Conservation (phyloP, 345 rosid species). For the Aurinia saxatilis region DNA sequence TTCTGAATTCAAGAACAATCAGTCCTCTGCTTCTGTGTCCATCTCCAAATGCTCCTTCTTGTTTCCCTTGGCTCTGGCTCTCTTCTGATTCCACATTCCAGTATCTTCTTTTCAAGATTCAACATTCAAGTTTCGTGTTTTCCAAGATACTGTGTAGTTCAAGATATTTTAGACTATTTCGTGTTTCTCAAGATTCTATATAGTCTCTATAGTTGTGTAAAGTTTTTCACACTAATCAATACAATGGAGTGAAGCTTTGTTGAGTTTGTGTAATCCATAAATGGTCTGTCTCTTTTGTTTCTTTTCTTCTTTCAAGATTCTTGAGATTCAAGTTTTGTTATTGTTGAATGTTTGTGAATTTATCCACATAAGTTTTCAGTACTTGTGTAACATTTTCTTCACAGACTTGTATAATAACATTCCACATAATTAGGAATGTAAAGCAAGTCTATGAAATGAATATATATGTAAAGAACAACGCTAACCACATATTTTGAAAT, state of each 20-base stretch:
- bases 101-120: background rate
- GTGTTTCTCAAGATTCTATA: background rate
- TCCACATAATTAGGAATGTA: no score
- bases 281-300: no score
- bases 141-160: background rate
- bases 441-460: background rate
- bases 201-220: background rate
- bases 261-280: no score
- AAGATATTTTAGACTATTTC: background rate
- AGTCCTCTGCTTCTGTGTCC: background rate
- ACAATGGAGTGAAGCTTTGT: background rate
- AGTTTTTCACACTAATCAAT: background rate
- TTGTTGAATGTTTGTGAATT: background rate
- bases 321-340: background rate
- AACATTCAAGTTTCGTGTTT: background rate
- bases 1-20: background rate
- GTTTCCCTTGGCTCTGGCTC: constrained; percentile 15
- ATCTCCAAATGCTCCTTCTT: constrained; percentile 6
- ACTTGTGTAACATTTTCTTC: no score
- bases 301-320: background rate
- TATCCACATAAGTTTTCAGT: no score
- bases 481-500: constrained; percentile 1
- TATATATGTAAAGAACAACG: no score
- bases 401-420: no score
- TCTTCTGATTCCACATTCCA: constrained; percentile 1